A percentile compares a stretch with the other conserved stretches of the same genome.
phyloP scores from a whole-genome alignment of 106 monocot species.

The Dioscorea alata region DNA sequence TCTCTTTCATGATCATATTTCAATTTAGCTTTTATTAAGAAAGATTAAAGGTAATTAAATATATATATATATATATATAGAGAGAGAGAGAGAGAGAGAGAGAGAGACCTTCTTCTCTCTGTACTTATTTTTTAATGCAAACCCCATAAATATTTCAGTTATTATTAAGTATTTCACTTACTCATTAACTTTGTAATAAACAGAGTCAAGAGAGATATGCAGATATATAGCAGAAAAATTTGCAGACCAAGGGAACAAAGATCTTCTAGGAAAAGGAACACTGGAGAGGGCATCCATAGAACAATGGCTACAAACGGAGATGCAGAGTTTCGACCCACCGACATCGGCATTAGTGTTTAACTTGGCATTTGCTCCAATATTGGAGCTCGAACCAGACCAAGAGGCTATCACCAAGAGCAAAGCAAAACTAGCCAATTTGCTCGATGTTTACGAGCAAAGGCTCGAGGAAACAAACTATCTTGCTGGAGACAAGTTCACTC shows the following conservation, averaged over 20 bases:
- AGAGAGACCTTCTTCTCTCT: too few species aligned
- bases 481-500: slow-evolving; percentile 33
- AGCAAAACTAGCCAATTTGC: slow-evolving; percentile 11
- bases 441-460: slow-evolving; percentile 26
- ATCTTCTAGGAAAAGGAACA: slow-evolving; percentile 19
- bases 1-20: too few species aligned
- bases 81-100: too few species aligned
- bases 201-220: slow-evolving; percentile 43
- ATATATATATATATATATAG: too few species aligned
- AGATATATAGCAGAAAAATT: slow-evolving; percentile 28
- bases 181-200: background rate
- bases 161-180: too few species aligned
- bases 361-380: slow-evolving; percentile 14
- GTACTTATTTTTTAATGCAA: too few species aligned
- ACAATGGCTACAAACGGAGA: slow-evolving; percentile 33
- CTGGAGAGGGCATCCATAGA: slow-evolving; percentile 29
- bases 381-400: slow-evolving; percentile 3
- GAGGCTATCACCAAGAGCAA: slow-evolving; percentile 2
- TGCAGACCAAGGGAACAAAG: slow-evolving; percentile 15
- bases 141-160: too few species aligned
- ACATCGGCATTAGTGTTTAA: slow-evolving; percentile 20
- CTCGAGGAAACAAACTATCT: slow-evolving; percentile 16
- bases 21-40: too few species aligned
- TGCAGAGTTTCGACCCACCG: slow-evolving; percentile 24
- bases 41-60: too few species aligned